A percentile compares a stretch with the other conserved stretches of the same genome.
Conservation (phyloP, 805 yeast species). For the Alloascoidea africana region DNA sequence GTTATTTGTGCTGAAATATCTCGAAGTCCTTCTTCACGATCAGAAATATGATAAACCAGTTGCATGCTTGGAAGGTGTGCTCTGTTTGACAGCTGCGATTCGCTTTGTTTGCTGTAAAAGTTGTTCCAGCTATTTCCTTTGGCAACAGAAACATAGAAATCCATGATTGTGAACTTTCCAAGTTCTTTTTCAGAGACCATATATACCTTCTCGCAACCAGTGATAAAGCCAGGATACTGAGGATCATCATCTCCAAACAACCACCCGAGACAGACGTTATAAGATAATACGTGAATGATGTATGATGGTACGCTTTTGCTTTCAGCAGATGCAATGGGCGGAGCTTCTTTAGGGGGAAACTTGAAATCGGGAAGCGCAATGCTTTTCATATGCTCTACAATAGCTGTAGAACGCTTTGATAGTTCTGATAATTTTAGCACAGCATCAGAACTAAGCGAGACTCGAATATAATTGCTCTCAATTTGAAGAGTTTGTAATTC, state of each 20-base stretch:
- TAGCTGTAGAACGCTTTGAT: not conserved
- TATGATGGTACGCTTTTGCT: too few relatives aligned
- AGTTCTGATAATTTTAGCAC: constrained; percentile 23
- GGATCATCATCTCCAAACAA: constrained; percentile 31
- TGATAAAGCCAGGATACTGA: constrained; percentile 50
- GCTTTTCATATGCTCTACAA: not conserved
- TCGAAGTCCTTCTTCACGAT: constrained; percentile 12
- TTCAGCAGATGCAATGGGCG: too few relatives aligned
- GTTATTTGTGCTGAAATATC: constrained; percentile 34
- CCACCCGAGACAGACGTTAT: constrained; percentile 70
- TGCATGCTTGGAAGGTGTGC: constrained; percentile 61
- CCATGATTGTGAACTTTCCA: constrained; percentile 55
- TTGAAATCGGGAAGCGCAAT: not conserved
- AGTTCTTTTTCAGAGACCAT: constrained; percentile 43
- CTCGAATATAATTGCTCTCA: constrained; percentile 41
- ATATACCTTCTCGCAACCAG: constrained; percentile 65
- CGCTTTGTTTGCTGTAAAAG: constrained; percentile 22
- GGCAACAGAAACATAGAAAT: constrained; percentile 60
- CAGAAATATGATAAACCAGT: constrained; percentile 26
- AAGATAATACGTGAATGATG: constrained; percentile 37
- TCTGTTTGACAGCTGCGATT: constrained; percentile 29
- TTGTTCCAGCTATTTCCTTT: constrained; percentile 26
- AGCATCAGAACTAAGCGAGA: constrained; percentile 39
- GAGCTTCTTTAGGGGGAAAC: too few relatives aligned
- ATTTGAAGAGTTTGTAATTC: constrained; percentile 33